These are phyloP conservation scores for Plenodomus tracheiphilus DNA, from an alignment of 2,329 filamentous ascomycete species.

Conservation along the genomic window DNA sequence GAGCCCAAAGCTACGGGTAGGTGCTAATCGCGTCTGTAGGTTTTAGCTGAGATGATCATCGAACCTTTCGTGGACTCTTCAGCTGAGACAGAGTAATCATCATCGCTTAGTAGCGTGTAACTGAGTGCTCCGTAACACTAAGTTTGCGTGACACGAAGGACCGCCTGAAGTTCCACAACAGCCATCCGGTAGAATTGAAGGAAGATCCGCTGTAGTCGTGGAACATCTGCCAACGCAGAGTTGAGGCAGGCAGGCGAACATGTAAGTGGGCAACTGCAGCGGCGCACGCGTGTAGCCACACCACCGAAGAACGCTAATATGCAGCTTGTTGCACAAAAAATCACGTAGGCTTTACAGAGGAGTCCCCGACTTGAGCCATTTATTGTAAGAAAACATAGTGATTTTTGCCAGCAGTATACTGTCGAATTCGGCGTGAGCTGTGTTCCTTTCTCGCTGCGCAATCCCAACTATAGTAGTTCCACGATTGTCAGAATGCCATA, in stretches of 20 bases:
- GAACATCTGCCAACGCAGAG: constrained; percentile 30
- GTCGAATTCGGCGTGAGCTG: background rate
- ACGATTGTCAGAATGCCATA: too few relatives aligned
- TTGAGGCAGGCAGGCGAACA: background rate
- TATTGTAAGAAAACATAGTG: background rate
- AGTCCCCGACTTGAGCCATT: background rate
- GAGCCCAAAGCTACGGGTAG: background rate
- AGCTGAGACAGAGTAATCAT: constrained; percentile 2
- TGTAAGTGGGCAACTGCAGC: constrained; percentile 1
- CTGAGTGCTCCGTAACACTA: background rate
- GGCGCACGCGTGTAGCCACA: constrained; percentile 6
- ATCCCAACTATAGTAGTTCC: too few relatives aligned
- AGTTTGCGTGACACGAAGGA: constrained; percentile 20
- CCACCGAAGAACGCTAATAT: constrained; percentile 9
- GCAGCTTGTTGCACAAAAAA: constrained; percentile 5
- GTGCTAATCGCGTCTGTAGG: background rate
- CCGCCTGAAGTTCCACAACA: constrained; percentile 21
- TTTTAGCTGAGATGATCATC: constrained; percentile 2
- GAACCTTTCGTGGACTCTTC: background rate
- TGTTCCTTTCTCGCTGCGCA: too few relatives aligned
- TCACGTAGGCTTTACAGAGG: constrained; percentile 1
- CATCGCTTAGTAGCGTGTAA: constrained; percentile 2
- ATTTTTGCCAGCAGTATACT: background rate
- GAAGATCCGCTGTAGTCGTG: constrained; percentile 16
- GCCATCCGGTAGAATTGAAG: constrained; percentile 19